Evolutionary conservation across 1,139 yeast species (phyloP).

Genomic region (Candida pseudoviswanathii): DNA sequence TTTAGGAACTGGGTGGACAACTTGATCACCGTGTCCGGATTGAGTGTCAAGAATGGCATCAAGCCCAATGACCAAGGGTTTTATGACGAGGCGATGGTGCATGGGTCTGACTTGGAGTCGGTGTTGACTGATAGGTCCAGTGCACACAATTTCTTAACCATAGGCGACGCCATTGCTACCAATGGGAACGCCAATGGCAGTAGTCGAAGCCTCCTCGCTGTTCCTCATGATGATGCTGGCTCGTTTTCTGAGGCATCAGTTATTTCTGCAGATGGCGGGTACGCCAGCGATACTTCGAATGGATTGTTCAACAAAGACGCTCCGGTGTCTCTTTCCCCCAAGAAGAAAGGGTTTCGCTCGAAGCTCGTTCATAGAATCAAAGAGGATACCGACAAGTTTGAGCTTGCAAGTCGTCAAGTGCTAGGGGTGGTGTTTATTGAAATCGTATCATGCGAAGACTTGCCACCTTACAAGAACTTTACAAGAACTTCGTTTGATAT

Average conservation of each 20-base stretch:
- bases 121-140: slow-evolving; percentile 11
- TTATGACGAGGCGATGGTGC: slow-evolving; percentile 33
- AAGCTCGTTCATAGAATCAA: slow-evolving; percentile 14
- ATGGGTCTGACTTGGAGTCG: slow-evolving; percentile 35
- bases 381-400: slow-evolving; percentile 22
- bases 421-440: slow-evolving; percentile 79
- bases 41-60: slow-evolving; percentile 14
- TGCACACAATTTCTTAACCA: background rate
- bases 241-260: slow-evolving; percentile 29
- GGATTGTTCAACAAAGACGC: slow-evolving; percentile 6
- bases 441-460: slow-evolving; percentile 66
- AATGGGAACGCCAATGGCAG: background rate
- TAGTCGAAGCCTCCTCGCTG: background rate
- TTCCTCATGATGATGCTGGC: slow-evolving; percentile 13
- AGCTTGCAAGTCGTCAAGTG: slow-evolving; percentile 45
- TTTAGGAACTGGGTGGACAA: slow-evolving; percentile 34
- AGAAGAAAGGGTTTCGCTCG: slow-evolving; percentile 9
- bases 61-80: slow-evolving; percentile 47
- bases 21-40: slow-evolving; percentile 35
- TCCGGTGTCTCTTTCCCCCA: slow-evolving; percentile 1
- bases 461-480: slow-evolving; percentile 66
- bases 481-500: slow-evolving; percentile 81
- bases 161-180: background rate
- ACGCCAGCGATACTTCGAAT: slow-evolving; percentile 11
- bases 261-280: slow-evolving; percentile 19